Conservation (phyloP, 2,329 filamentous ascomycete genomes). For the Alternaria atra region DNA sequence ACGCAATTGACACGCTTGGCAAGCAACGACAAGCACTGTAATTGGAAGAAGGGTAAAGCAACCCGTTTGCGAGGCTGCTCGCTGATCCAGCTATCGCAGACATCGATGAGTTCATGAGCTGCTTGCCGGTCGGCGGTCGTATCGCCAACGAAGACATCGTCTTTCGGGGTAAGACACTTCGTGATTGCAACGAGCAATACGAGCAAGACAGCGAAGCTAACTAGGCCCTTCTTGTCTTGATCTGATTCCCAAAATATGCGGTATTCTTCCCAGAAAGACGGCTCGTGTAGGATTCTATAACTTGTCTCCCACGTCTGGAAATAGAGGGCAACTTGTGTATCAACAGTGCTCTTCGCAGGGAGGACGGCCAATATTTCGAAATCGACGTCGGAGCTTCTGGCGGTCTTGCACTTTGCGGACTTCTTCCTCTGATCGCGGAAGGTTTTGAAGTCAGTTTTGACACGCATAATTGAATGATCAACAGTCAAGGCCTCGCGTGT, state of each 20-base stretch:
- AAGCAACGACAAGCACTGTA: slow-evolving; percentile 61
- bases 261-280: slow-evolving; percentile 63
- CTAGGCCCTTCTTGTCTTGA: slow-evolving; percentile 32
- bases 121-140: slow-evolving; percentile 53
- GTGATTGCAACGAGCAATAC: slow-evolving; percentile 52
- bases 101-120: slow-evolving; percentile 50
- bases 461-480: slow-evolving; percentile 40
- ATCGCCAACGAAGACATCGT: slow-evolving; percentile 54
- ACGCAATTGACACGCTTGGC: slow-evolving; percentile 62
- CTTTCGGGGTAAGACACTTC: slow-evolving; percentile 45
- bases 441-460: slow-evolving; percentile 46
- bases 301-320: slow-evolving; percentile 61
- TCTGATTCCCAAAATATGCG: slow-evolving; percentile 55
- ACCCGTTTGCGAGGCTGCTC: slow-evolving; percentile 63
- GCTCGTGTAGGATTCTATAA: slow-evolving; percentile 63
- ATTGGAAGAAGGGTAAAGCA: slow-evolving; percentile 60
- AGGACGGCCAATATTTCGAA: slow-evolving; percentile 50
- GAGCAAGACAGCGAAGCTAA: slow-evolving; percentile 52
- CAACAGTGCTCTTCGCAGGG: slow-evolving; percentile 50
- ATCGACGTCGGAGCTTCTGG: slow-evolving; percentile 29
- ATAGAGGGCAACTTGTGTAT: slow-evolving; percentile 58
- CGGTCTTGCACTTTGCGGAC: slow-evolving; percentile 30
- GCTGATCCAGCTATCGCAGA: slow-evolving; percentile 54
- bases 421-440: slow-evolving; percentile 44
- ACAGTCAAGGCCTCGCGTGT: slow-evolving; percentile 42